phyloP scores from a whole-genome alignment of 2,329 filamentous ascomycete species.

The Alternaria sp. region DNA sequence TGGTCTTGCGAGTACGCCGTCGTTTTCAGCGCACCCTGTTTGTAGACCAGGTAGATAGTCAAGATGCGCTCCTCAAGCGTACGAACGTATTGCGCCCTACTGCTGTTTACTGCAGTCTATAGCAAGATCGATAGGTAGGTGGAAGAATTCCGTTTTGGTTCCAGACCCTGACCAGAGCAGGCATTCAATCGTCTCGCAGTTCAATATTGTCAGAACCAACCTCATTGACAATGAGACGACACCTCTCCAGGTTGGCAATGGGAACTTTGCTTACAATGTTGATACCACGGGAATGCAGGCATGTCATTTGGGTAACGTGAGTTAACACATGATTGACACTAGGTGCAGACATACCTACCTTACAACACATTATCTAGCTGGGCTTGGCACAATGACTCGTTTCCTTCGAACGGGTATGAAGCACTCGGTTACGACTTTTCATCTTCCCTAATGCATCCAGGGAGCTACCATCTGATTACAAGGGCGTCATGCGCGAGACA shows the following conservation, averaged over 20 bases:
- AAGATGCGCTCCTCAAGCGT: background rate
- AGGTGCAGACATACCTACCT: slow-evolving; percentile 46
- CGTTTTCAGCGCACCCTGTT: background rate
- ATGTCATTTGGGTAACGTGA: background rate
- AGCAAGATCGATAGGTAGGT: slow-evolving; percentile 29
- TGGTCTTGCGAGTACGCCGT: background rate
- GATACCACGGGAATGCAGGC: slow-evolving; percentile 58
- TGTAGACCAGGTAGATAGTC: background rate
- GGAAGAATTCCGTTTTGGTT: background rate
- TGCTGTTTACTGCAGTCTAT: slow-evolving; percentile 4
- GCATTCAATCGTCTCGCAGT: slow-evolving; percentile 30
- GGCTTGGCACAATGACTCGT: slow-evolving; percentile 56
- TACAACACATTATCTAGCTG: slow-evolving; percentile 54
- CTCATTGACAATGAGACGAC: slow-evolving; percentile 54
- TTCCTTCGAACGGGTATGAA: slow-evolving; percentile 51
- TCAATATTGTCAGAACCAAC: slow-evolving; percentile 30
- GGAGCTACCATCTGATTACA: slow-evolving; percentile 34
- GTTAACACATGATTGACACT: background rate
- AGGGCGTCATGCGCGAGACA: slow-evolving; percentile 53
- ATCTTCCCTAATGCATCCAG: slow-evolving; percentile 12
- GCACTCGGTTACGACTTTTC: slow-evolving; percentile 23
- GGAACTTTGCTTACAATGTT: slow-evolving; percentile 58
- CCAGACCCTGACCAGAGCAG: slow-evolving; percentile 12
- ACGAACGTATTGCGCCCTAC: background rate
- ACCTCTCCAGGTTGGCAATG: slow-evolving; percentile 60